Base-by-base conservation (phyloP, 305 asterid genomes). In the Rubia peregrina region DNA sequence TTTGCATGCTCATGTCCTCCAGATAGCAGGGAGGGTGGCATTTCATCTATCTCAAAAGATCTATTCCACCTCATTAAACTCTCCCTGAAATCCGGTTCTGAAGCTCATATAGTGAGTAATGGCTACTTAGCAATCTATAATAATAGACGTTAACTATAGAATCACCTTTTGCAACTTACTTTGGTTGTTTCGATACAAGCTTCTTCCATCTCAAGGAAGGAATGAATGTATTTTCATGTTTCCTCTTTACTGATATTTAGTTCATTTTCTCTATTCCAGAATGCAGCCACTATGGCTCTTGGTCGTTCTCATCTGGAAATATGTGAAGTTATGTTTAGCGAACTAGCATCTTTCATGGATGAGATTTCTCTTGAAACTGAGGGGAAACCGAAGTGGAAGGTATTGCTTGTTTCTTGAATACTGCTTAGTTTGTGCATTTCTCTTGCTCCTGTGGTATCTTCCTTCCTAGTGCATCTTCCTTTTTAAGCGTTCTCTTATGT, bases 301-400 rank as follows among this genome's bases (percentile, higher is more conserved):
- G 99, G 99, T 22, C 99, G 89, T 85, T 95, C 96, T 17, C 99
- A 95, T 85, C 89, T 92, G 76, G 98, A 89, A 82, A 85, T 95
- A 80, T 92, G 99, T 46, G 99, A 95, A 81, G 84, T 90, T 75
- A 92, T 95, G 99, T 95, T 92, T 83, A 88, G 97, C 44, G 98
- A 95, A 84, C 99, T 95, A 78, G 82, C 98, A 5, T 90, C 98
- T 74, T 95, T 92, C 84, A 85, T 90, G 63, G 98, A 95, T 71
- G 99, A 95, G 78, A 86, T 90, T 72, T 90, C 98, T 72, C 81
- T 87, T 78, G 99, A 95, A 81, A 87, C 97, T 30, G 99, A 95
- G 82, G 98, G 92, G 77, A 95, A 92, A 75, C 95, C 99, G 61
- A 95, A 95, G 80, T 95, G 99, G 99, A 95, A 95, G 99, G 99